Evolutionary conservation across 495 filamentous ascomycete species (phyloP).

Genomic region (Opeltia flavorubescens): DNA sequence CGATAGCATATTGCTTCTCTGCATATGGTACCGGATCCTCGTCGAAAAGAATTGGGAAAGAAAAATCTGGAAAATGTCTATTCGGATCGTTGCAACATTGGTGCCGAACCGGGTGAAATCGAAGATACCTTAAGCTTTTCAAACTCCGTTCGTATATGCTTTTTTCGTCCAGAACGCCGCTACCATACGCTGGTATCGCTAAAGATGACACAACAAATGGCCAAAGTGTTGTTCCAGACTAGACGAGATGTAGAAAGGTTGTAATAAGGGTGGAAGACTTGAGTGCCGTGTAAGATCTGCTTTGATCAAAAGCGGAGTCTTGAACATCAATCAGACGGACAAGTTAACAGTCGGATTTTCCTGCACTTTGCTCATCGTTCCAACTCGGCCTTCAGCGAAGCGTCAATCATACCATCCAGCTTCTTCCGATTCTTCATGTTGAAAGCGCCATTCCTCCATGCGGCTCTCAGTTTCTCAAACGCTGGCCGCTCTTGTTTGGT

Average conservation of each 20-base stretch:
- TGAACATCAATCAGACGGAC: background rate
- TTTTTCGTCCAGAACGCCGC: background rate
- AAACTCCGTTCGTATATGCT: background rate
- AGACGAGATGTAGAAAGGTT: background rate
- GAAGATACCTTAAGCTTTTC: background rate
- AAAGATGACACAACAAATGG: background rate
- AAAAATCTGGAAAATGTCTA: background rate
- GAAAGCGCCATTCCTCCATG: conserved; percentile 39
- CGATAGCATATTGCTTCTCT: background rate
- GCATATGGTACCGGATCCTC: background rate
- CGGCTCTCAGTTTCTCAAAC: conserved; percentile 34
- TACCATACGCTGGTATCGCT: background rate
- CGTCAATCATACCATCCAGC: conserved; percentile 16
- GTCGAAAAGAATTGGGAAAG: background rate
- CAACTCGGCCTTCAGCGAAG: conserved; percentile 14
- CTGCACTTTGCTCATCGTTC: conserved; percentile 11
- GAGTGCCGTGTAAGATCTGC: background rate
- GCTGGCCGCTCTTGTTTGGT: conserved; percentile 24
- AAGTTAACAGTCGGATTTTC: background rate
- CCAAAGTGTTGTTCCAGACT: background rate
- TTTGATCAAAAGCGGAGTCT: background rate
- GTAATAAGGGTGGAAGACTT: background rate
- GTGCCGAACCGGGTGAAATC: background rate
- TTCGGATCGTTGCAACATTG: background rate
- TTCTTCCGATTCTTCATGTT: conserved; percentile 43